Conservation (phyloP, 257 asterid species). For the Haberlea rhodopensis region DNA sequence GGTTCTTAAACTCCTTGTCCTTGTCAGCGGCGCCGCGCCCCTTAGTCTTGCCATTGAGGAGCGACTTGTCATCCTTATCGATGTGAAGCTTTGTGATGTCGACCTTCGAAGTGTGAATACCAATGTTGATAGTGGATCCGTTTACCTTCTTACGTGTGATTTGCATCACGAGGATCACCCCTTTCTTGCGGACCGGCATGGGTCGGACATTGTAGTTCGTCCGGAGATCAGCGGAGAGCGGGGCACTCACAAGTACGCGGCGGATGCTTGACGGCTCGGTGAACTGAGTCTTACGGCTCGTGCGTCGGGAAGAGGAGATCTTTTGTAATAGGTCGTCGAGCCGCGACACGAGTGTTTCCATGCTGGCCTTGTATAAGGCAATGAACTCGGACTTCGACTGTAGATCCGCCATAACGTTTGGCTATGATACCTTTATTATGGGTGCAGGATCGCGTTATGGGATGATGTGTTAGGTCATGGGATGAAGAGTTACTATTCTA, state of each 20-base stretch:
- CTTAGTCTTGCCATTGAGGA: conserved; percentile 34
- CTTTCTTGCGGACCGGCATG: conserved; percentile 35
- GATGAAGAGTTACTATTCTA: no score
- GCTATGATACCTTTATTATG: no score
- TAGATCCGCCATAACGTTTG: no score
- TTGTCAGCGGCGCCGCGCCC: conserved; percentile 30
- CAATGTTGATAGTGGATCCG: no score
- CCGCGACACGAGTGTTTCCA: no score
- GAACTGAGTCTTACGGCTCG: conserved; percentile 37
- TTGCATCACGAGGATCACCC: conserved; percentile 26
- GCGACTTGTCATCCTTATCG: conserved; percentile 31
- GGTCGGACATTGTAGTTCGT: conserved; percentile 34
- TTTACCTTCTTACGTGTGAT: conserved; percentile 38
- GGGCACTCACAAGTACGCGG: conserved; percentile 35
- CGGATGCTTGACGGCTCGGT: conserved; percentile 38
- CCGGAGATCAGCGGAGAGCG: conserved; percentile 34
- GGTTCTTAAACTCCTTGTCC: conserved; percentile 23
- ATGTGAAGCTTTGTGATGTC: conserved; percentile 28
- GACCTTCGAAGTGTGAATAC: conserved; percentile 30
- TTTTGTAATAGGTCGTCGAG: no score
- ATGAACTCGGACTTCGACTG: no score
- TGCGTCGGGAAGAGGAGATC: conserved; percentile 37
- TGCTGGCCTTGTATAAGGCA: no score
- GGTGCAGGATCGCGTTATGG: no score
- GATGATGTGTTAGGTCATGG: no score